These are phyloP conservation scores for Adansonia madagascariensis DNA, from an alignment of 441 rosid genomes.

Conservation along the genomic window DNA sequence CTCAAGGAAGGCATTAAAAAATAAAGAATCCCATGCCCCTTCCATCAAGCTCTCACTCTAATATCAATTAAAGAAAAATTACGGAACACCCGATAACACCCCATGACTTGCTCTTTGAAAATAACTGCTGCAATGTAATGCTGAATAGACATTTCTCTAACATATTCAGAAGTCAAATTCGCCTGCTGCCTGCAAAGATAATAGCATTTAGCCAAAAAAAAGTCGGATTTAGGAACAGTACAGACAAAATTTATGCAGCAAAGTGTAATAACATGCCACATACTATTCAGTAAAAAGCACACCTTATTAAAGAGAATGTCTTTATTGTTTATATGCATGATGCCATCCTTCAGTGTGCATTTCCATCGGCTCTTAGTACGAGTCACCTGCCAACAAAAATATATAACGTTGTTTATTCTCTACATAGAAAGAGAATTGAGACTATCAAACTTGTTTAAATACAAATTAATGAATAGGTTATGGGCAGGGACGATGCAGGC, in stretches of 20 bases:
- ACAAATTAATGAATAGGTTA: background rate
- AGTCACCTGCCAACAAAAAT: constrained; percentile 65
- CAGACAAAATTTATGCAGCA: background rate
- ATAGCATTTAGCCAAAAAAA: background rate
- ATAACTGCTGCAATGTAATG: constrained; percentile 24
- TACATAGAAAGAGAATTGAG: background rate
- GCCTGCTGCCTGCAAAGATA: constrained; percentile 77
- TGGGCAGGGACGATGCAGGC: constrained; percentile 8
- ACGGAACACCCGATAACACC: constrained; percentile 36
- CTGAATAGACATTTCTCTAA: constrained; percentile 24
- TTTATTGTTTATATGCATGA: constrained; percentile 92
- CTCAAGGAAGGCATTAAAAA: constrained; percentile 24
- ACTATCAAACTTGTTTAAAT: background rate
- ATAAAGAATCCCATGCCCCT: constrained; percentile 28
- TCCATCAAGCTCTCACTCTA: constrained; percentile 39
- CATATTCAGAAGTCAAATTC: constrained; percentile 92
- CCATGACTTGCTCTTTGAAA: constrained; percentile 33
- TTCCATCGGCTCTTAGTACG: constrained; percentile 99
- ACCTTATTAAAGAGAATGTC: constrained; percentile 98
- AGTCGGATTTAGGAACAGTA: background rate
- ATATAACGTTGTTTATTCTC: background rate
- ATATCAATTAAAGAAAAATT: constrained; percentile 32
- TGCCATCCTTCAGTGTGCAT: constrained; percentile 93
- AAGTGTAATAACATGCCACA: background rate
- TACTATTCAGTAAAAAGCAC: background rate